Conservation (phyloP, 768 basidiomycete genomes). For the Naganishia vishniacii region DNA sequence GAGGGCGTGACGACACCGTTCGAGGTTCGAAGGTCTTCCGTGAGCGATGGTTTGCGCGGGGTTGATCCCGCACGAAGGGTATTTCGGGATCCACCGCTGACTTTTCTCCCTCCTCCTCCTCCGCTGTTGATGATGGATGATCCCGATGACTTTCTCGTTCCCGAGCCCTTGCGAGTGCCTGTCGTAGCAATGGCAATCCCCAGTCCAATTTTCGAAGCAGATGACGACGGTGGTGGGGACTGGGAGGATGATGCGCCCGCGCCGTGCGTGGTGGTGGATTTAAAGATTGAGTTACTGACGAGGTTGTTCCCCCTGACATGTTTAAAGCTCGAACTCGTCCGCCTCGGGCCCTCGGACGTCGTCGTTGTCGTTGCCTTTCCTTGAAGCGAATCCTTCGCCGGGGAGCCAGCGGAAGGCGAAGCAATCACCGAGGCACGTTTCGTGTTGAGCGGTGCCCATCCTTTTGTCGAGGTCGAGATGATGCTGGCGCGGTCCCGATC, state of each 20-base stretch:
- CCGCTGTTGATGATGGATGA: too few species aligned
- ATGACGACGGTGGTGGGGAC: too few species aligned
- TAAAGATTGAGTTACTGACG: conserved; percentile 49
- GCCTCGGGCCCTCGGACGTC: conserved; percentile 33
- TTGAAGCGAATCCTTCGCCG: conserved; percentile 28
- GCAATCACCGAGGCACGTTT: conserved; percentile 37
- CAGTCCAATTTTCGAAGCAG: conserved; percentile 32
- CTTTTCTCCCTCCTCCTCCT: conserved; percentile 8
- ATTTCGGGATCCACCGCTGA: conserved; percentile 6
- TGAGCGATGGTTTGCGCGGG: conserved; percentile 24
- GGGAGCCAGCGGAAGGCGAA: conserved; percentile 34
- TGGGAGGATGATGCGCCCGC: too few species aligned
- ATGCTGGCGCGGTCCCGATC: conserved; percentile 37
- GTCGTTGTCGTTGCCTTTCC: background rate
- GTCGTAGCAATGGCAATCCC: conserved; percentile 30
- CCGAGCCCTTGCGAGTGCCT: background rate
- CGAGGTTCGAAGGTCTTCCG: background rate
- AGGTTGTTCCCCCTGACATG: conserved; percentile 48
- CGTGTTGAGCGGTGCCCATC: conserved; percentile 47
- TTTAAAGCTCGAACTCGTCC: conserved; percentile 48
- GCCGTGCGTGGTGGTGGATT: conserved; percentile 23
- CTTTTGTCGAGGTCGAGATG: conserved; percentile 46
- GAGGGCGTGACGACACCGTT: conserved; percentile 12
- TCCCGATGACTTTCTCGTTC: conserved; percentile 14
- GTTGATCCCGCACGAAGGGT: conserved; percentile 8